A percentile compares a stretch with the other conserved stretches of the same genome.
Evolutionary conservation across 768 basidiomycete genomes (phyloP).

Genomic region (Xerocomus potaroensis): DNA sequence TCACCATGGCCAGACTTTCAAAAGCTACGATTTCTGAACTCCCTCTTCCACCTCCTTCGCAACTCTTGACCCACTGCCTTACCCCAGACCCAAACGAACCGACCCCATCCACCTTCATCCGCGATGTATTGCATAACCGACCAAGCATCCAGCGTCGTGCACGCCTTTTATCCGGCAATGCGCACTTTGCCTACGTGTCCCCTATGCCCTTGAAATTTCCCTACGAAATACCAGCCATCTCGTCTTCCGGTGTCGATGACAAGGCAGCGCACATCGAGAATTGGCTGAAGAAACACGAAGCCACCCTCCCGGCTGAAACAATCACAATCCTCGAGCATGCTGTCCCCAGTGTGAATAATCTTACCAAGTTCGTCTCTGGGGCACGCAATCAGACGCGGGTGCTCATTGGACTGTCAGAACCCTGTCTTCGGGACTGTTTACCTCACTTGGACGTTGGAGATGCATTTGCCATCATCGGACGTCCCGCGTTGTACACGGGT

Average conservation of each 20-base stretch:
- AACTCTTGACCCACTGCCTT: constrained; percentile 43
- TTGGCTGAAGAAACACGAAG: constrained; percentile 70
- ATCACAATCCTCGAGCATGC: background rate
- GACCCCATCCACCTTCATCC: constrained; percentile 47
- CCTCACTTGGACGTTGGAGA: constrained; percentile 88
- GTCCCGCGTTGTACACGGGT: constrained; percentile 43
- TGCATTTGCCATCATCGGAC: constrained; percentile 62
- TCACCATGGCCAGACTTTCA: constrained; percentile 18
- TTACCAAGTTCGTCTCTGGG: constrained; percentile 48
- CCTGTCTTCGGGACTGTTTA: constrained; percentile 67
- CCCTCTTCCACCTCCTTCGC: constrained; percentile 42
- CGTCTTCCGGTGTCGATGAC: constrained; percentile 46
- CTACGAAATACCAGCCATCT: constrained; percentile 59
- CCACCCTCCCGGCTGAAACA: constrained; percentile 34
- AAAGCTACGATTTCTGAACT: constrained; percentile 42
- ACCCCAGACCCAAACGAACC: constrained; percentile 60
- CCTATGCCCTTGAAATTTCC: constrained; percentile 85
- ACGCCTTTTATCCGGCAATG: constrained; percentile 49
- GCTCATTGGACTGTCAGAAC: constrained; percentile 71
- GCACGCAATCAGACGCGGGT: constrained; percentile 49
- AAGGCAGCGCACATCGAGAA: constrained; percentile 65
- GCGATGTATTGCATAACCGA: constrained; percentile 40
- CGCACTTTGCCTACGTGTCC: constrained; percentile 78
- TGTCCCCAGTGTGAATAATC: constrained; percentile 4
- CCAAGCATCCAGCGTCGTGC: constrained; percentile 72